Evolutionary conservation across 2,329 filamentous ascomycete species (phyloP), one percentile per base, ranked within the genome.

Genomic region (Tolypocladium tropicale): DNA sequence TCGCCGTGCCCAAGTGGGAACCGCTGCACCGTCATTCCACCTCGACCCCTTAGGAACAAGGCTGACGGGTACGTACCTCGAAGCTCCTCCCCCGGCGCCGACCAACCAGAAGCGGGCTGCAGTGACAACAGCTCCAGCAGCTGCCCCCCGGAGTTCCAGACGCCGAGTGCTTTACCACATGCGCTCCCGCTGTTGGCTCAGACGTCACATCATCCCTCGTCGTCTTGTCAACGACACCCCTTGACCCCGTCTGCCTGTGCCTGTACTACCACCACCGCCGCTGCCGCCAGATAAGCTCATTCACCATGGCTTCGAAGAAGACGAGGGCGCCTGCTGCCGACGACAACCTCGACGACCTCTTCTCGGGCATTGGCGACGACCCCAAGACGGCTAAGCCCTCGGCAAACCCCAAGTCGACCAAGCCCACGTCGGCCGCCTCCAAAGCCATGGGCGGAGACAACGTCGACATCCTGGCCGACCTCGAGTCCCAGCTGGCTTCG

Each of bases 381-480:
- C 67, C 70, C 59, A 72, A 75, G 56, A 61, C 74, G 58, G 78
- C 79, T 66, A 83, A 83, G 67, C 61, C 74, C 21, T 61, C 34
- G 18, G 39, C 69, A 55, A 71, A 69, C 57, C 54, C 68, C 58
- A 77, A 76, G 67, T 58, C 68, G 52, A 56, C 70, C 63, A 79
- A 79, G 66, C 68, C 76, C 59, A 33, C 46, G 16, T 49, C 46
- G 46, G 72, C 76, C 61, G 70, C 75, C 55, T 71, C 76, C 62
- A 80, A 80, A 68, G 65, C 74, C 53, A 72, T 72, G 66, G 66
- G 69, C 63, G 79, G 70, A 63, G 80, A 86, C 64, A 81, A 89
- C 63, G 39, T 43, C 3, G 91, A 96, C 68, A 84, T 93, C 57
- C 81, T 97, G 41, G 91, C 91, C 59, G 92, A 96, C 64, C 82